Base-by-base conservation (phyloP, 495 filamentous ascomycete genomes). In the Astrothelium subdiscretum region DNA sequence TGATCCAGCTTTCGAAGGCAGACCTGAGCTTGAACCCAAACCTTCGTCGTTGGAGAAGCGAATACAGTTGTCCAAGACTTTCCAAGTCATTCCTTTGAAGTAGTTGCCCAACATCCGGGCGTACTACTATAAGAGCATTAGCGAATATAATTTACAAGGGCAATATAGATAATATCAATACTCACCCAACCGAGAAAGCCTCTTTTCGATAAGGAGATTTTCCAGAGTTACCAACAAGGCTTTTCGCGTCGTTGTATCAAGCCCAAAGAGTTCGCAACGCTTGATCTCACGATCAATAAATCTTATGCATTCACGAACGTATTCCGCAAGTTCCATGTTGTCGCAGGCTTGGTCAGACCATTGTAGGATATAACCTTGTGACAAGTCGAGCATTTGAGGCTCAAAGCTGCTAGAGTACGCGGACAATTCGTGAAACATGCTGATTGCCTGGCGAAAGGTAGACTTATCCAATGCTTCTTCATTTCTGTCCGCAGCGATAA, bases 331-430 rank as follows among this genome's bases (percentile, higher is more conserved):
- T 24, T 80, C 78, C 13, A 73, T 72, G 5, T 79, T 76, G 29
- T 69, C 70, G 54, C 82, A 82, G 60, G 84, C 80, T 10, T 81
- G 75, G 57, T 85, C 75, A 27, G 87, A 87, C 77, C 90, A 91
- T 20, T 78, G 70, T 4, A 71, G 59, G 61, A 89, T 86, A 64
- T 83, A 96, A 0, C 69, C 63, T 51, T 82, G 74, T 0, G 94
- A 91, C n/a, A 78, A 74, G 20, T 74, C 67, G 52, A 95, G 74
- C 59, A 96, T 87, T 18, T 73, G 71, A 6, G 87, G 86, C 72
- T 96, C 95, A 68, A 97, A 95, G n/a, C 76, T 77, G 60, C 73
- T 84, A 0, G 75, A 81, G 72, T 97, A 98, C 29, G 90, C 80
- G 48, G 84, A 84, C 29, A 97, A 83, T 32, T 87, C 81, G 65